Evolutionary conservation across 2,329 filamentous ascomycete species (phyloP), one percentile per base, ranked within the genome.

Genomic region (Tolypocladium inflatum): DNA sequence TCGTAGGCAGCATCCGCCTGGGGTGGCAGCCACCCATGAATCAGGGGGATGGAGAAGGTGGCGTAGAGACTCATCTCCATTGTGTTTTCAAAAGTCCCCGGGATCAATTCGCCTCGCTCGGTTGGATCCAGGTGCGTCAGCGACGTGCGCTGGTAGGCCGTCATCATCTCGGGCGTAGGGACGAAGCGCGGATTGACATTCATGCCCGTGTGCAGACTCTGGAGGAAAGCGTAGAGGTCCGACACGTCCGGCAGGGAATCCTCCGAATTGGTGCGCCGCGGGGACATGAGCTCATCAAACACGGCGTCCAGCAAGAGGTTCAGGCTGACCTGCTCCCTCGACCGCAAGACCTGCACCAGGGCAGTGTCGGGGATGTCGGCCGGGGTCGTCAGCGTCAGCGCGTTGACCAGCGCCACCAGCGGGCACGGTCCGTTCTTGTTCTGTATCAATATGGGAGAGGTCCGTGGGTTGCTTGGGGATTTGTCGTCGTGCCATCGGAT

Each of bases 351-450:
- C 61, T 92, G 88, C 0, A 93, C 82, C 21, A 97, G 80, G 0
- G 88, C 86, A 0, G 91, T 89, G 39, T 88, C 75, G 64, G 64
- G 77, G 55, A 69, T 70, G 23, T 83, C 79, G 4, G 85, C 78
- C 1, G 88, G 87, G 0, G 91, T 93, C 3, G 91, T 92, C 57
- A 99, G 76, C 0, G 91, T 89, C 19, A 99, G 78, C 1, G 92
- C 92, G 70, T 99, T 99, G 59, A 97, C 92, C 6, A 99, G 78
- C 2, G 94, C 94, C 33, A 99, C 84, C 17, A 99, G 75, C 1
- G 94, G 94, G 71, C 94, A 99, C 1, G 94, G 94, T 0, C 94
- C 94, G 66, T 99, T 99, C 58, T 87, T 85, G 65, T 97, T 97
- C 68, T 99, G 93, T 4, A 95, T 86, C 45, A 97, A 77, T 58